Evolutionary conservation across 352 stramenopile species (phyloP), one percentile per base, ranked within the genome.

Genomic region (Phytophthora fragariae): DNA sequence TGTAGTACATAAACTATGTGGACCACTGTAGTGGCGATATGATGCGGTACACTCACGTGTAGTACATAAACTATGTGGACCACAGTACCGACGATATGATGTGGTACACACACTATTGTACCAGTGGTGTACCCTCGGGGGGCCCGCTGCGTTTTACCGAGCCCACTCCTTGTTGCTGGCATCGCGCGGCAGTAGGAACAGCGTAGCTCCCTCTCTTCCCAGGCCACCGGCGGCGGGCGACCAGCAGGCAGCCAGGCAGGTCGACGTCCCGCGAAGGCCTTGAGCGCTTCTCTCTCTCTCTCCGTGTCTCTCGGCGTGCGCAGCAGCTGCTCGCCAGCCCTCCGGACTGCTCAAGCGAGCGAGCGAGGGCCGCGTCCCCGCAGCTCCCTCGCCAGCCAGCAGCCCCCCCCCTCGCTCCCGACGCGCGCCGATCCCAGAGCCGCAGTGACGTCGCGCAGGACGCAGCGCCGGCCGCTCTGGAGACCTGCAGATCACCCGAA

Each of bases 101-200:
- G 68, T 79, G 67, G 39, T 29, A 17, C 57, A 75, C 66, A 65
- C 19, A 35, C 24, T 27, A 65, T 8, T 62, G 56, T 56, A 69
- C 62, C 62, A 35, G 46, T 37, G 55, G 21, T 46, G 12, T 57
- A 33, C n/a, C 10, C 29, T 24, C 14, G 54, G 55, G 68, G 68
- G 68, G 55, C 21, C 47, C 70, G 37, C 70, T 66, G 54, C 37
- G 50, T 52, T 72, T 68, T 66, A 35, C 65, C 41, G 15, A 50
- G 41, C 41, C 59, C 70, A 73, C 65, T 73, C 62, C 52, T 75
- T 76, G 62, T 72, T 79, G 68, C 57, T 57, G 64, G 56, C 68
- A 70, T 71, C 68, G 68, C 37, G 53, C 61, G 24, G 57, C 52
- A 72, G 66, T 72, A 76, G 58, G 68, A 79, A 73, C 37, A 44